A percentile compares a stretch with the other conserved stretches of the same genome.
Evolutionary conservation across 164 flowering plant species (phyloP).

Genomic region (Cinnamomum micranthum): DNA sequence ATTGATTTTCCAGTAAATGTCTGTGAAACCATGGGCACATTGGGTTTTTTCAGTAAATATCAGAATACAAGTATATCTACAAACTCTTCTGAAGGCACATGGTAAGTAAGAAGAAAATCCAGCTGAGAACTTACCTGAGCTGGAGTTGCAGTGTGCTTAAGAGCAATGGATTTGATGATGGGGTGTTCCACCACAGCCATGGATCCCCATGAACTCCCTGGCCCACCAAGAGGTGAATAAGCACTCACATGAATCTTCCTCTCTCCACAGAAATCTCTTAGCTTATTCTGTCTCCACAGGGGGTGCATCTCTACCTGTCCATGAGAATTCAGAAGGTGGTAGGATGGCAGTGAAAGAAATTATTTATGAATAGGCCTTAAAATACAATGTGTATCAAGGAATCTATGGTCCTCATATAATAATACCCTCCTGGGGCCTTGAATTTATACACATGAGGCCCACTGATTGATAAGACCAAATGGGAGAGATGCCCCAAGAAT

Average conservation of each 20-base stretch:
- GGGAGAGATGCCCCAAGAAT: too few relatives aligned
- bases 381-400: too few relatives aligned
- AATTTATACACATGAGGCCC: too few relatives aligned
- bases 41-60: too few relatives aligned
- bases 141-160: conserved; percentile 59
- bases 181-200: conserved; percentile 57
- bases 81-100: not conserved
- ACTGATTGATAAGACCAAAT: too few relatives aligned
- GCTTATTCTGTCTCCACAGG: conserved; percentile 73
- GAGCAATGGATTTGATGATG: conserved; percentile 54
- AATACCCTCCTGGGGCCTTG: too few relatives aligned
- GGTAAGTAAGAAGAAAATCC: not conserved
- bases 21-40: too few relatives aligned
- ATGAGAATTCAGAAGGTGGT: not conserved
- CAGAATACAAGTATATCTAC: too few relatives aligned
- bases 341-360: too few relatives aligned
- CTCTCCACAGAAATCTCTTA: conserved; percentile 52
- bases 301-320: conserved; percentile 87
- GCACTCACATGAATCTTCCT: conserved; percentile 69
- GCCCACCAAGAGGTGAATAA: conserved; percentile 72
- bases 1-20: too few relatives aligned
- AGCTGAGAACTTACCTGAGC: conserved; percentile 50
- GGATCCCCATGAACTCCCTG: conserved; percentile 69
- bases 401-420: too few relatives aligned
- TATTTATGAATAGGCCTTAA: too few relatives aligned